A percentile compares a stretch with the other conserved stretches of the same genome.
Evolutionary conservation across 345 rosid species (phyloP).

Genomic region (Populus ilicifolia): DNA sequence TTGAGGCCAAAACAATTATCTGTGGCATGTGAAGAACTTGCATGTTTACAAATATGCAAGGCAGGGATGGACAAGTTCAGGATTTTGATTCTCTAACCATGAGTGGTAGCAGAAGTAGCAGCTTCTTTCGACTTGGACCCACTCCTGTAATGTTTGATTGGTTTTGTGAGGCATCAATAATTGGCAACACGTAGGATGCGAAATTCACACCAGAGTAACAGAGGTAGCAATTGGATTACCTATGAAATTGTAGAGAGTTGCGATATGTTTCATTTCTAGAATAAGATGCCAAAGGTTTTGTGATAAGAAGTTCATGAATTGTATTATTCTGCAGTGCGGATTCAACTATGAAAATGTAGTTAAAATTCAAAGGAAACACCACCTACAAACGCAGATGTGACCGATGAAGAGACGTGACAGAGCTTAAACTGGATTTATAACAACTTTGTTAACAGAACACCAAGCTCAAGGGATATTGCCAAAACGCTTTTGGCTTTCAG

Average conservation of each 20-base stretch:
- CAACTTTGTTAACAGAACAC: too few species aligned
- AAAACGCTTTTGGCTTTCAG: too few species aligned
- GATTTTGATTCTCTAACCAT: too few species aligned
- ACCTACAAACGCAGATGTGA: neutral
- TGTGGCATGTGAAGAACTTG: constrained; percentile 18
- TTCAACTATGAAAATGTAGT: neutral
- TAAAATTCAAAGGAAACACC: neutral
- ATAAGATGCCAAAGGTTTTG: neutral
- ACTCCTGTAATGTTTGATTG: neutral
- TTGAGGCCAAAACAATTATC: neutral
- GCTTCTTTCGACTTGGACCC: neutral
- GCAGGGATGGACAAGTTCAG: too few species aligned
- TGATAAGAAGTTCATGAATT: neutral
- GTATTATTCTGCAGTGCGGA: neutral
- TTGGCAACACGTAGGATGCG: neutral
- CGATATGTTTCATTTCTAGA: neutral
- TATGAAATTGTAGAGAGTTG: neutral
- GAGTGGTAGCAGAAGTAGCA: too few species aligned
- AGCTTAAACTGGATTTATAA: too few species aligned
- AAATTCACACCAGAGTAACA: neutral
- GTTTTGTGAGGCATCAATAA: neutral
- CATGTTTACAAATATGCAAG: too few species aligned
- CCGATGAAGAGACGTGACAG: too few species aligned
- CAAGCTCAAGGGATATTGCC: too few species aligned
- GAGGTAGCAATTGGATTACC: neutral